A percentile compares a stretch with the other conserved stretches of the same genome.
phyloP scores from a whole-genome alignment of 768 basidiomycete genomes.

The Tylopilus subfusipes region DNA sequence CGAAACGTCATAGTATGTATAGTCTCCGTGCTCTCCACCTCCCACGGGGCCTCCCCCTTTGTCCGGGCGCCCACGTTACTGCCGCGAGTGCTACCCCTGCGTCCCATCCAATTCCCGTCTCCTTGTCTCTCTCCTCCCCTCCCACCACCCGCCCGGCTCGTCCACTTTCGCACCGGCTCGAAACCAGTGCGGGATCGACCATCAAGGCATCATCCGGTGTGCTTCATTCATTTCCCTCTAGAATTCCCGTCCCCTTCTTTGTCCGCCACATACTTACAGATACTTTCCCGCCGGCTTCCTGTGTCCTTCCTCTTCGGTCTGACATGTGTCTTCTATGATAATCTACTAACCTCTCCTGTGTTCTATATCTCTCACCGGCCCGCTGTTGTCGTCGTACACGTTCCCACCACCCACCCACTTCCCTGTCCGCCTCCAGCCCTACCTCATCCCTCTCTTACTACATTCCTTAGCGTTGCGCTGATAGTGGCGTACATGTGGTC shows the following conservation, averaged over 20 bases:
- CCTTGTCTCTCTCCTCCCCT: not conserved
- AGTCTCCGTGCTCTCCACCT: slow-evolving; percentile 12
- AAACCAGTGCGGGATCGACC: slow-evolving; percentile 19
- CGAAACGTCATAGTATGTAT: slow-evolving; percentile 18
- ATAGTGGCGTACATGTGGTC: slow-evolving; percentile 30
- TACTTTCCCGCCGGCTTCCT: slow-evolving; percentile 2
- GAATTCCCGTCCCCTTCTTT: slow-evolving; percentile 13
- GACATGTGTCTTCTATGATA: slow-evolving; percentile 14
- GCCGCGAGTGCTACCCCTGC: slow-evolving; percentile 10
- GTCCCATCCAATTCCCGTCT: not conserved
- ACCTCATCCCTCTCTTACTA: slow-evolving; percentile 12
- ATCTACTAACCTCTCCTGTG: slow-evolving; percentile 7
- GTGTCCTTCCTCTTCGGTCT: slow-evolving; percentile 9
- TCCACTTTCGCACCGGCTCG: not conserved
- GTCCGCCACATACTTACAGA: not conserved
- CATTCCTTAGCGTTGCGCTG: slow-evolving; percentile 9
- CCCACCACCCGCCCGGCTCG: not conserved
- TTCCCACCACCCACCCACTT: slow-evolving; percentile 12
- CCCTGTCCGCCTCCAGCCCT: slow-evolving; percentile 7
- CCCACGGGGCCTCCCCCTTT: slow-evolving; percentile 12
- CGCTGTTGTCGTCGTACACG: slow-evolving; percentile 18
- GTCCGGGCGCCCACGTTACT: slow-evolving; percentile 20
- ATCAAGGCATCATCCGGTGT: slow-evolving; percentile 21
- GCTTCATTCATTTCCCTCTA: slow-evolving; percentile 25
- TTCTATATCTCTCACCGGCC: slow-evolving; percentile 16